These are phyloP conservation scores for Anastatica hierochuntica DNA, from an alignment of 345 rosid species.

Conservation along the genomic window DNA sequence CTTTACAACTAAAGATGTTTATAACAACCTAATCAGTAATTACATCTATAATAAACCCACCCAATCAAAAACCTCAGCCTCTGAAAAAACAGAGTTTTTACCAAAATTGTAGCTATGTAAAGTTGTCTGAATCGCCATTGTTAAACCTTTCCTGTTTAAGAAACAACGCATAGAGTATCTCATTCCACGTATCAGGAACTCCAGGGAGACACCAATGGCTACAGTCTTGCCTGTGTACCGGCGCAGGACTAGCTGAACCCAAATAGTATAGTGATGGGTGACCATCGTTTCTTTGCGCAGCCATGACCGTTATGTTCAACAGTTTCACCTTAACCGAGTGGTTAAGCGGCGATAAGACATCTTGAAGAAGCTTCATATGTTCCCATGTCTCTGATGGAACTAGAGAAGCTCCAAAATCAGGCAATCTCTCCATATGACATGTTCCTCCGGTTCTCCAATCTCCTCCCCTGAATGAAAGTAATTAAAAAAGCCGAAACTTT, in stretches of 20 bases:
- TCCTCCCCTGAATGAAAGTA: conserved; percentile 62
- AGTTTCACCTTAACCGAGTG: conserved; percentile 9
- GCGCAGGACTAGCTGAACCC: conserved; percentile 46
- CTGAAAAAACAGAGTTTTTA: not conserved
- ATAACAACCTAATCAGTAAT: conserved; percentile 14
- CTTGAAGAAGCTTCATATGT: conserved; percentile 34
- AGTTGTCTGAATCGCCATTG: conserved; percentile 7
- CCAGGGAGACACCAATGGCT: conserved; percentile 99
- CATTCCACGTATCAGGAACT: conserved; percentile 91
- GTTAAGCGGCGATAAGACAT: conserved; percentile 26
- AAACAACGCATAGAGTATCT: conserved; percentile 54
- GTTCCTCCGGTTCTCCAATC: conserved; percentile 85
- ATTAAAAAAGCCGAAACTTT: no score
- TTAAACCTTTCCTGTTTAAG: conserved; percentile 33
- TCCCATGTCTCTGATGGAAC: conserved; percentile 43
- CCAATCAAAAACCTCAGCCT: conserved; percentile 12
- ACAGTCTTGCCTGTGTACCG: conserved; percentile 72
- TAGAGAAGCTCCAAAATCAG: conserved; percentile 43
- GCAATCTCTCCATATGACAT: conserved; percentile 79
- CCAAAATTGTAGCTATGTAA: conserved; percentile 9
- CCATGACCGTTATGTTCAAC: conserved; percentile 62
- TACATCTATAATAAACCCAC: conserved; percentile 17
- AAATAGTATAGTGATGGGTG: conserved; percentile 71
- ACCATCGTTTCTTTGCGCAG: conserved; percentile 72
- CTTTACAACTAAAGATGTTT: conserved; percentile 12